Evolutionary conservation across 2,329 filamentous ascomycete species (phyloP), one percentile per base, ranked within the genome.

Genomic region (Colletotrichum aenigma): DNA sequence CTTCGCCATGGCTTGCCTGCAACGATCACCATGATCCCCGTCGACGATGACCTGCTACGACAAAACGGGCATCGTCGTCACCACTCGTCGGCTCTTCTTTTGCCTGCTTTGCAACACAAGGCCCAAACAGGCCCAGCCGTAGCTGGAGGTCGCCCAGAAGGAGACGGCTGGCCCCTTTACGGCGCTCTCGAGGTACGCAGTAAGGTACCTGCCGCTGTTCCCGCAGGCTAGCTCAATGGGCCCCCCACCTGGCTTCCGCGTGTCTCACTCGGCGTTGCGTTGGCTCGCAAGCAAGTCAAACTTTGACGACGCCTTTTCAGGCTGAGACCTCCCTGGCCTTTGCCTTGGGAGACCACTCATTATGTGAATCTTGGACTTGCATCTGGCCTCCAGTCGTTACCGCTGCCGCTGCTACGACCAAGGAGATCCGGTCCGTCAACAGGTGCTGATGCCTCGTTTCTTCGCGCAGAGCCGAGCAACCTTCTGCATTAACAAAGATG

Each of bases 151-250:
- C 16, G 60, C 68, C 52, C 71, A 74, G 56, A 38, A 58, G 58
- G 24, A 74, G 66, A 74, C 26, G 56, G 8, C 48, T n/a, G 24
- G 62, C 55, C 30, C 56, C 38, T 30, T 66, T 71, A 56, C 36
- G 34, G 56, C 28, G 55, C 36, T 10, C 28, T 65, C 56, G 34
- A 65, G 73, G 72, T 36, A 36, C 34, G 34, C 34, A 36, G 34
- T 56, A 48, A 73, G 73, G 70, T 48, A 73, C 56, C 58, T 73
- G 65, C 34, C 70, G 70, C 70, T 73, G 58, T 68, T 75, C 64
- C 70, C 64, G 64, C 74, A 65, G 21, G 43, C 73, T 60, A 75
- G 70, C 64, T 36, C 61, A 48, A 66, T 38, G 52, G 34, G 8
- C n/a, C 70, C 70, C 48, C 48, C 62, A n/a, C 38, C 64, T 24